phyloP scores from a whole-genome alignment of 495 filamentous ascomycete species.

The Aspergillus bertholletiae region DNA sequence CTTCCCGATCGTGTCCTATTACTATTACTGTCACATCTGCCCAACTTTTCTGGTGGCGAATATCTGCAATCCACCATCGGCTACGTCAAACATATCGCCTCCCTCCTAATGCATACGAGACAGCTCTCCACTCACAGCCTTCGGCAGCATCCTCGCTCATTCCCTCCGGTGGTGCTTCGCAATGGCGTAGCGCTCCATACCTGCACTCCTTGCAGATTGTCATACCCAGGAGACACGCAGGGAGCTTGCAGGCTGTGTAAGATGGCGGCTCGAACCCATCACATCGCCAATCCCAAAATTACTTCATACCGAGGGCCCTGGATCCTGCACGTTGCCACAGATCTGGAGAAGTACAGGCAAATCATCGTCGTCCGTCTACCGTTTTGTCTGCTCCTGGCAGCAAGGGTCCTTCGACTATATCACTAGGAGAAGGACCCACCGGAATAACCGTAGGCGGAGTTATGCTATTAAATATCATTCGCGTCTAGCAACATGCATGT shows the following conservation, averaged over 20 bases:
- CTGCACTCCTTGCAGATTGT: background rate
- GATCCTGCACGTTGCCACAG: constrained; percentile 12
- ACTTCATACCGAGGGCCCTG: constrained; percentile 4
- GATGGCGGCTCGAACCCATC: constrained; percentile 10
- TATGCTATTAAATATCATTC: constrained; percentile 18
- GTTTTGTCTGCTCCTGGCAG: no score
- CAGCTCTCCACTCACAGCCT: background rate
- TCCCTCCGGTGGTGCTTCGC: background rate
- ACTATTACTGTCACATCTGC: background rate
- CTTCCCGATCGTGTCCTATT: background rate
- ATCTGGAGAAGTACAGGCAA: background rate
- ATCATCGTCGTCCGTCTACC: background rate
- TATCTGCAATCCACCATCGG: background rate
- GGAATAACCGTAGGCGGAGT: background rate
- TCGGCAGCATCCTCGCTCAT: no score
- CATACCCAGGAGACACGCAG: background rate
- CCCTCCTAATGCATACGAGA: background rate
- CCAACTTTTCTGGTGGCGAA: background rate
- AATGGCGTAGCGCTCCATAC: background rate
- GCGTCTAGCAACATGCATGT: constrained; percentile 17
- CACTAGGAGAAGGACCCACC: background rate
- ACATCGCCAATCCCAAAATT: constrained; percentile 3
- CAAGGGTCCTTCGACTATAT: constrained; percentile 5
- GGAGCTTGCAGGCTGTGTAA: constrained; percentile 1
- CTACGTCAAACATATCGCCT: background rate